Conservation (phyloP, 1,139 yeast genomes). For the Pichia sp. region DNA sequence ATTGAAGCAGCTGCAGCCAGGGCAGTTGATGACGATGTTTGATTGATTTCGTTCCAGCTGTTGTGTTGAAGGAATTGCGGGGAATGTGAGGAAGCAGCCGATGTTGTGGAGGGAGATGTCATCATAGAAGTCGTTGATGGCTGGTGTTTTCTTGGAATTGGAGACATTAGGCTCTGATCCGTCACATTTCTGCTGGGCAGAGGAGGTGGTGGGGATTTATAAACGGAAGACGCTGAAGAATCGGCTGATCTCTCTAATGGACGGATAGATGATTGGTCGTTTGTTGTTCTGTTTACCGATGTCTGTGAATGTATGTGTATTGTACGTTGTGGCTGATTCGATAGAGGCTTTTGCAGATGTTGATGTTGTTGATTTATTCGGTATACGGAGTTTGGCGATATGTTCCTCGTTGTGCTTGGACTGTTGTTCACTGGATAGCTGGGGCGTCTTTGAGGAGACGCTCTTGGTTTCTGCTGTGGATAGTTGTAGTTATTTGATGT, state of each 20-base stretch:
- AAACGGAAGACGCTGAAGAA: too few relatives aligned
- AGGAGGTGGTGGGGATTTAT: neutral
- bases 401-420: too few relatives aligned
- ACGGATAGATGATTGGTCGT: too few relatives aligned
- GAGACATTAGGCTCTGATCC: neutral
- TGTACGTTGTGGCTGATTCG: neutral
- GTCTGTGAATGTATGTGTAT: neutral
- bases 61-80: neutral
- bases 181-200: too few relatives aligned
- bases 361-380: constrained; percentile 2
- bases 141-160: neutral
- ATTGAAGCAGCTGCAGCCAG: constrained; percentile 34
- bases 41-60: constrained; percentile 28
- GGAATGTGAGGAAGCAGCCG: neutral
- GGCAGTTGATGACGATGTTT: constrained; percentile 31
- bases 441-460: neutral
- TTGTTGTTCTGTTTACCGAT: too few relatives aligned
- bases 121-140: neutral
- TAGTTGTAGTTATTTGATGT: neutral
- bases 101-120: neutral
- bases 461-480: neutral
- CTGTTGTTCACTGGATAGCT: neutral
- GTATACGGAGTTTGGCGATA: neutral
- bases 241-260: too few relatives aligned
- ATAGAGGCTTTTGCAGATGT: neutral